Conservation (phyloP, 441 rosid species). For the Codiaeum variegatum region DNA sequence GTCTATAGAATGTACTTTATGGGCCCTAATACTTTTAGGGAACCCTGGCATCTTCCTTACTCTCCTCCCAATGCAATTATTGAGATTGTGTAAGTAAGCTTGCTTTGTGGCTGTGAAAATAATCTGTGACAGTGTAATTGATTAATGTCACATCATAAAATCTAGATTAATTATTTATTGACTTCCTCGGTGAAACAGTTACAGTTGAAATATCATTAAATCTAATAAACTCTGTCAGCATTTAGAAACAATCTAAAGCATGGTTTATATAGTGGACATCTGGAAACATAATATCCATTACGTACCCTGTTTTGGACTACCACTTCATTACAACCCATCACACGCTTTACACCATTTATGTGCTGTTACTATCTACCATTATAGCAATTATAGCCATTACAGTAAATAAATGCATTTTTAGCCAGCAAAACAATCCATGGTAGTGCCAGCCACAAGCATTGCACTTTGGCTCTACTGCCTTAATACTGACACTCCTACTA, state of each 20-base stretch:
- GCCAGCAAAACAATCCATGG: not conserved
- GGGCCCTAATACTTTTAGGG: conserved; percentile 97
- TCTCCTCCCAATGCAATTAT: conserved; percentile 89
- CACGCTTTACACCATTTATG: not conserved
- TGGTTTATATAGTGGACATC: not conserved
- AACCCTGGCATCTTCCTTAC: conserved; percentile 98
- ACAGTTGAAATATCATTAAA: not conserved
- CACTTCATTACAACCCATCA: not conserved
- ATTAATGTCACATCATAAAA: not conserved
- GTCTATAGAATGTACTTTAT: conserved; percentile 89
- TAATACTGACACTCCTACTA: not conserved
- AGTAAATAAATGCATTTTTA: not conserved
- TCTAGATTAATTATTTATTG: not conserved
- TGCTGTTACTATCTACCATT: not conserved
- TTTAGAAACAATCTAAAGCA: not conserved
- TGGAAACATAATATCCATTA: not conserved
- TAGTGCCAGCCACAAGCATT: not conserved
- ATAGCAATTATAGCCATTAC: not conserved
- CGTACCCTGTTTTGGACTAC: not conserved
- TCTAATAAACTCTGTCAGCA: not conserved
- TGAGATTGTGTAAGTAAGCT: conserved; percentile 80
- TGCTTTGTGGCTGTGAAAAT: not conserved
- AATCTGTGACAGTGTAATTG: conserved; percentile 13
- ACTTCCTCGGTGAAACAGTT: not conserved
- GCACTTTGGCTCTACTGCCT: not conserved